A percentile compares a stretch with the other conserved stretches of the same genome.
Evolutionary conservation across 768 basidiomycete genomes (phyloP).

Genomic region (Boletus subparvulus): DNA sequence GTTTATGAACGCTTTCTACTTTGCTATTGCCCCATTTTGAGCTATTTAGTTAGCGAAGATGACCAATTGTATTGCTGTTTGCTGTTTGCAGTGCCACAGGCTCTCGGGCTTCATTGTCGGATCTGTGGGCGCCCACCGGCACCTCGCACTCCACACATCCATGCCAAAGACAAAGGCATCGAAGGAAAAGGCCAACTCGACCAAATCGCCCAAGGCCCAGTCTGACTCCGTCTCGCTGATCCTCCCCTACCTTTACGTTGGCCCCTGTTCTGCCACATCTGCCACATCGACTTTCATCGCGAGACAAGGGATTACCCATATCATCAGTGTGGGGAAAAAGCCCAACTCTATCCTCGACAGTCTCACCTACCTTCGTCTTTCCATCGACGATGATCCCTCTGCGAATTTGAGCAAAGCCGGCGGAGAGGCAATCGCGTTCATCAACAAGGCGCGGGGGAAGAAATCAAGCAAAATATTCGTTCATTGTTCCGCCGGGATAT

Average conservation of each 20-base stretch:
- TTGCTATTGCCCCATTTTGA: too few relatives aligned
- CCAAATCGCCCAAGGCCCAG: neutral
- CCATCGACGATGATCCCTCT: conserved; percentile 6
- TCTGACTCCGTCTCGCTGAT: conserved; percentile 3
- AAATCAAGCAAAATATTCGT: conserved; percentile 3
- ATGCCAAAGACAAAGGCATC: neutral
- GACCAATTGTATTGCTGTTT: too few relatives aligned
- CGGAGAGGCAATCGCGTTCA: neutral
- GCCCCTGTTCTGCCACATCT: conserved; percentile 11
- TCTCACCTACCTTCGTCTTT: conserved; percentile 7
- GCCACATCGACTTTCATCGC: neutral
- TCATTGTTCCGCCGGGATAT: conserved; percentile 12
- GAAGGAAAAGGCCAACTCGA: neutral
- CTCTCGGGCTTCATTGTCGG: neutral
- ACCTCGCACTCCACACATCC: neutral
- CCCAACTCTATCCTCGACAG: neutral
- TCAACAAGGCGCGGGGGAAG: neutral
- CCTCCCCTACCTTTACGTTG: conserved; percentile 11
- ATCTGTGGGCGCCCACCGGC: neutral
- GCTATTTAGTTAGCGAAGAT: too few relatives aligned
- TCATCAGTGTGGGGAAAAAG: conserved; percentile 11
- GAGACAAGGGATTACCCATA: conserved; percentile 8
- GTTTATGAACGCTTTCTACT: too few relatives aligned
- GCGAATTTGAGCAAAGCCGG: conserved; percentile 4
- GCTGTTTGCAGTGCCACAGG: neutral